Evolutionary conservation across 2,329 filamentous ascomycete species (phyloP).

Genomic region (Monosporascus sp.): DNA sequence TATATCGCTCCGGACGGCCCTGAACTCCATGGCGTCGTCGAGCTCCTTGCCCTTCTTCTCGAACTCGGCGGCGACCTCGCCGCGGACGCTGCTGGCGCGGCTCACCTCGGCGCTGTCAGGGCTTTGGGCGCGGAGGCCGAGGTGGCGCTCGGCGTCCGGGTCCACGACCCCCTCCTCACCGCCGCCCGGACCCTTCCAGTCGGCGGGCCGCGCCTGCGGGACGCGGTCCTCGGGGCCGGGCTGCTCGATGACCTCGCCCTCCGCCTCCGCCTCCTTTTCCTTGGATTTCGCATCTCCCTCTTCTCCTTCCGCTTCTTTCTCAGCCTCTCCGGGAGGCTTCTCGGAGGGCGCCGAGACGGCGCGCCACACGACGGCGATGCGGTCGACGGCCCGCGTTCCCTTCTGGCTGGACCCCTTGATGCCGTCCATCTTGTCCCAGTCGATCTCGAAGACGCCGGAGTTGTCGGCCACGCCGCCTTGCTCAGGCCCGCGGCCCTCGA

Average conservation of each 20-base stretch:
- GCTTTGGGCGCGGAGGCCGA: conserved; percentile 63
- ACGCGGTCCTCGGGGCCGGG: conserved; percentile 64
- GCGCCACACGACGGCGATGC: conserved; percentile 81
- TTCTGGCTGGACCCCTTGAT: conserved; percentile 86
- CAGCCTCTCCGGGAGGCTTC: conserved; percentile 13
- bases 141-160: conserved; percentile 50
- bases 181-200: conserved; percentile 60
- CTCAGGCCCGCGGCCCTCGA: conserved; percentile 76
- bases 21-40: conserved; percentile 17
- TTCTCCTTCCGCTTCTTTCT: conserved; percentile 5
- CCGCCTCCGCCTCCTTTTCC: conserved; percentile 3
- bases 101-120: conserved; percentile 64
- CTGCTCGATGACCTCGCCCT: conserved; percentile 50
- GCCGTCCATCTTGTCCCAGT: conserved; percentile 74
- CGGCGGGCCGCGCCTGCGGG: conserved; percentile 61
- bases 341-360: conserved; percentile 26
- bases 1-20: conserved; percentile 5
- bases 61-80: conserved; percentile 17
- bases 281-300: conserved; percentile 21
- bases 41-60: conserved; percentile 13
- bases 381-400: conserved; percentile 76
- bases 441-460: conserved; percentile 57
- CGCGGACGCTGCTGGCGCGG: conserved; percentile 64
- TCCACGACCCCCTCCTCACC: conserved; percentile 33
- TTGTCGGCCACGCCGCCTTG: conserved; percentile 59